Base-by-base conservation (phyloP, 179 eudicot genomes). In the Actinidia arguta region DNA sequence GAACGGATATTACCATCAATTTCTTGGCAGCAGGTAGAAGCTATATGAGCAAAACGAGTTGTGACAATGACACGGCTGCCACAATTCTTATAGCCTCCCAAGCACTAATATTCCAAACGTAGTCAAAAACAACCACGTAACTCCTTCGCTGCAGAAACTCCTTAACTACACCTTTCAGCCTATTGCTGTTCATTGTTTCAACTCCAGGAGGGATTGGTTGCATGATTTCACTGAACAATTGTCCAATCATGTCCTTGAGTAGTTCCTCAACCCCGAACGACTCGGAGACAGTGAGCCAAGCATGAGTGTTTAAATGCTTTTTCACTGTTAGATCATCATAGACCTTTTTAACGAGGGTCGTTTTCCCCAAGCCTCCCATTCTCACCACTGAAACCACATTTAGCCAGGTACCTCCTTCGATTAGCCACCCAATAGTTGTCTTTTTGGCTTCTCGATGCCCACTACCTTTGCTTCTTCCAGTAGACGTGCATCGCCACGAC, bases 361-460 rank as follows among this genome's bases (percentile, higher is more conserved):
- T 79, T 75, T 84, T 84, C 13, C 83, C 86, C 31, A 84, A 4
- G 0, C 86, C 86, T 20, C 80, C 86, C 83, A 68, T 80, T 55
- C 83, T 83, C 1, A 58, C 77, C 4, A 84, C 80, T 0, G 86
- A 79, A 18, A 80, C 6, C 55, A 78, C 74, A 12, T 55, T 73
- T 25, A 84, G 83, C n/a, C 64, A 9, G 6, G 74, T 12, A 47
- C 44, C 82, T 44, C 44, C 55, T 14, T 74, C 25, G n/a, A 50
- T 17, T 14, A 80, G 74, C 80, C 31, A 75, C 17, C 10, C 4
- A 24, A 84, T 80, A 51, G 79, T 52, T 47, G 24, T 7, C 4
- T 31, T 7, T 52, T 64, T 64, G 46, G 83, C 64, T 51, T 36
- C 12, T 79, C 63, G 22, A 83, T 79, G 67, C 86, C 86, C 61